Evolutionary conservation across 2,329 filamentous ascomycete species (phyloP), one percentile per base, ranked within the genome.

Genomic region (Pseudogymnoascus sp.): DNA sequence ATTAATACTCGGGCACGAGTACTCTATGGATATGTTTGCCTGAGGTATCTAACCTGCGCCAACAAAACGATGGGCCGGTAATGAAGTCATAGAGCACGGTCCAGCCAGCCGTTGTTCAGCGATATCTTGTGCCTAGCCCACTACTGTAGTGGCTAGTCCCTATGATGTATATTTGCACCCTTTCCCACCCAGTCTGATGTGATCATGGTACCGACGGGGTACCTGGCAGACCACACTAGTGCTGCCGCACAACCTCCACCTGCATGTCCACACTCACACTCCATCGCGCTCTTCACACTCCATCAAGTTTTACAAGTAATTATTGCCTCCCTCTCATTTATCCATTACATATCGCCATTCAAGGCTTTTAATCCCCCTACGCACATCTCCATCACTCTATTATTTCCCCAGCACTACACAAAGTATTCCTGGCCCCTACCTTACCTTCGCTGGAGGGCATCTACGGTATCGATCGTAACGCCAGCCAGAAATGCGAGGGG

Each of bases 61-160:
- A 56, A 22, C 28, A 56, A 56, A 56, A 33, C 6, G 28, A 56
- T 56, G 28, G 50, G 16, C n/a, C 16, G 50, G 50, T 35, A 19
- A 56, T 56, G 50, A 56, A 56, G 50, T 56, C 50, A 56, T 56
- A 10, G 28, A 53, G 50, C 50, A 33, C 50, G 50, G 50, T 56
- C 50, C 50, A 56, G 50, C 50, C 50, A 56, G n/a, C 50, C 28
- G 50, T 33, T 56, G 50, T 56, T 6, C 50, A 56, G 28, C 28
- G 50, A 19, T 56, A 33, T 56, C 50, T 56, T 56, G 50, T 56
- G 50, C 50, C 50, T 56, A 56, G 50, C 50, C 50, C 50, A 56
- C 50, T 33, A 12, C 12, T 56, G 5, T 10, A 33, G 8, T 35
- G 5, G 2, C 50, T 56, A 33, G 50, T 56, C 16, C 50, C 28